Evolutionary conservation across 1,284 basidiomycete species (phyloP), one percentile per base, ranked within the genome.

Genomic region (Puccinia novopanici): DNA sequence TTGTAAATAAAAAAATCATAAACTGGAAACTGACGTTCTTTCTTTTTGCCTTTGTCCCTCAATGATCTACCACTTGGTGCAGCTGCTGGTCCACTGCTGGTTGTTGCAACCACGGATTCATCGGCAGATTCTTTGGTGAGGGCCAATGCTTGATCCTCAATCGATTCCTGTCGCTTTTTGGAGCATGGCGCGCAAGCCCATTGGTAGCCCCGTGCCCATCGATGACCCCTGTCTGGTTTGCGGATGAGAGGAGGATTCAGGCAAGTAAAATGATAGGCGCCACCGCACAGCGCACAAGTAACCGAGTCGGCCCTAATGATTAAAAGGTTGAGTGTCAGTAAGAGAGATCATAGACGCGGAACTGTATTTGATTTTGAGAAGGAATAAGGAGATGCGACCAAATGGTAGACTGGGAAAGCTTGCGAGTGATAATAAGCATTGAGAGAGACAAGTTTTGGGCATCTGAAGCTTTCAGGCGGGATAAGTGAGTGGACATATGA

Each of bases 171-270:
- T 42, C 78, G 70, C 50, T 74, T 61, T 72, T 80, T 80, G 61
- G 78, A 80, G 37, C 78, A 80, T 61, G 78, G 78, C 24, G 78
- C 78, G 63, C 78, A 80, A n/a, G 78, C 78, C 77, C 77, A 80
- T 24, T 70, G 68, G 57, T 80, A 80, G 17, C 70, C 77, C 19
- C 77, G 70, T 17, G 77, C 77, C 78, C 78, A 80, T 40, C 68
- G 70, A 57, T 80, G 72, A 34, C 78, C 78, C 52, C 78, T 40
- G 37, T 80, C 78, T 27, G 78, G 78, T 61, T 80, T 80, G 37
- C 79, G 79, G 34, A 65, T 75, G 30, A 81, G 72, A 48, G 79
- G 79, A n/a, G 79, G 79, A 50, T 81, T 75, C n/a, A 81, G 34
- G 50, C 79, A 81, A 57, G 72, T 30, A n/a, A 81, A 81, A 70